Percentiles rank a stretch among this genome's conserved stretches.
phyloP scores from a whole-genome alignment of 345 rosid species.

The Durio zibethinus region DNA sequence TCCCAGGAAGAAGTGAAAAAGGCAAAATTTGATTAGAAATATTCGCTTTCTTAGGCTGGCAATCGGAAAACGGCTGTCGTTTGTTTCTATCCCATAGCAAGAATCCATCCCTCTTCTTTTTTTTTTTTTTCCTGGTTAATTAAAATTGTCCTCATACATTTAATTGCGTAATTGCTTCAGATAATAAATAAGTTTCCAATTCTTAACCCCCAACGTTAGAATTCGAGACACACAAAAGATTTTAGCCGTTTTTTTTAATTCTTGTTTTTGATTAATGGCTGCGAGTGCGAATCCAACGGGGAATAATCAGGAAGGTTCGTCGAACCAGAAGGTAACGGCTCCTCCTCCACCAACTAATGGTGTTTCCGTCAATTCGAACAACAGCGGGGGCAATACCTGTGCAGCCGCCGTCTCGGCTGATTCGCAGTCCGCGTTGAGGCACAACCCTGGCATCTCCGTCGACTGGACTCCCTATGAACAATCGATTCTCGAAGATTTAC shows the following conservation, averaged over 20 bases:
- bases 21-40: neutral
- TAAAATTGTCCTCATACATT: neutral
- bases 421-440: constrained; percentile 51
- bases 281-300: constrained; percentile 66
- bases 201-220: neutral
- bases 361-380: constrained; percentile 40
- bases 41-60: neutral
- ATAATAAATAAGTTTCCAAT: neutral
- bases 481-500: constrained; percentile 64
- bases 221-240: neutral
- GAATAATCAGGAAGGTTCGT: constrained; percentile 45
- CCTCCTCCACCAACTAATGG: constrained; percentile 43
- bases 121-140: neutral
- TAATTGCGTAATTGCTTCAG: neutral
- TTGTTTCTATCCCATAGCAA: neutral
- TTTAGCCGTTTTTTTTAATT: neutral
- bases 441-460: constrained; percentile 58
- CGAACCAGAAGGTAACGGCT: constrained; percentile 36
- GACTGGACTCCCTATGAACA: constrained; percentile 75
- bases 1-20: neutral
- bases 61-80: neutral
- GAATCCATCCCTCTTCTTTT: neutral
- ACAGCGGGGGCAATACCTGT: constrained; percentile 31
- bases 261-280: constrained; percentile 32
- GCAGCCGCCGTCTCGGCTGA: constrained; percentile 21